Evolutionary conservation across 1,284 basidiomycete genomes (phyloP).

Genomic region (Heterobasidion occidentale): DNA sequence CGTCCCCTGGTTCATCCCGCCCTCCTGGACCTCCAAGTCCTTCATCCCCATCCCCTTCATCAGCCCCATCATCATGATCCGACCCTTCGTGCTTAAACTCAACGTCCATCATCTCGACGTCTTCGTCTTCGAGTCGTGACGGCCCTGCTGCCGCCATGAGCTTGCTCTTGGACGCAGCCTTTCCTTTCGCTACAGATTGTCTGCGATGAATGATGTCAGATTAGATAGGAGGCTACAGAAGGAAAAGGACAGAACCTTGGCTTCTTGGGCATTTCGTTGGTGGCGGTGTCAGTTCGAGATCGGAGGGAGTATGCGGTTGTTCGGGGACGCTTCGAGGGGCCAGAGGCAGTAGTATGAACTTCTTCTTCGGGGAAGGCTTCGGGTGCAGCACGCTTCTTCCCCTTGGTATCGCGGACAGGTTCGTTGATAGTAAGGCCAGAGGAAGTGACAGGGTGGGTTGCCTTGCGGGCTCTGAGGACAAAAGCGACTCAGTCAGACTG

Average conservation of each 20-base stretch:
- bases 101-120: constrained; percentile 69
- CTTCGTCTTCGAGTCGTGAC: constrained; percentile 57
- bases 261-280: constrained; percentile 67
- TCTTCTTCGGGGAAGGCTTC: constrained; percentile 62
- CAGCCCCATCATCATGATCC: constrained; percentile 40
- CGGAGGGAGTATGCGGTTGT: constrained; percentile 56
- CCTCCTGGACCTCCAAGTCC: constrained; percentile 37
- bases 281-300: constrained; percentile 40
- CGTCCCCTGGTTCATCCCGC: constrained; percentile 32
- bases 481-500: constrained; percentile 6
- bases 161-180: constrained; percentile 54
- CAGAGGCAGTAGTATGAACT: constrained; percentile 31
- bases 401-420: constrained; percentile 62
- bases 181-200: constrained; percentile 47
- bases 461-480: constrained; percentile 45
- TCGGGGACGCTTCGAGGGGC: constrained; percentile 46
- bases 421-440: constrained; percentile 66
- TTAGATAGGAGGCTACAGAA: constrained; percentile 4
- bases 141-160: constrained; percentile 46
- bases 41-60: constrained; percentile 31
- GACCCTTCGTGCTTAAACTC: constrained; percentile 52
- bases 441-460: constrained; percentile 32
- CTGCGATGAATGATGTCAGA: constrained; percentile 4
- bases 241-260: constrained; percentile 36
- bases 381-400: constrained; percentile 77